Evolutionary conservation across 2,329 filamentous ascomycete species (phyloP), one percentile per base, ranked within the genome.

Genomic region (Mycosphaerelloides madeirae): DNA sequence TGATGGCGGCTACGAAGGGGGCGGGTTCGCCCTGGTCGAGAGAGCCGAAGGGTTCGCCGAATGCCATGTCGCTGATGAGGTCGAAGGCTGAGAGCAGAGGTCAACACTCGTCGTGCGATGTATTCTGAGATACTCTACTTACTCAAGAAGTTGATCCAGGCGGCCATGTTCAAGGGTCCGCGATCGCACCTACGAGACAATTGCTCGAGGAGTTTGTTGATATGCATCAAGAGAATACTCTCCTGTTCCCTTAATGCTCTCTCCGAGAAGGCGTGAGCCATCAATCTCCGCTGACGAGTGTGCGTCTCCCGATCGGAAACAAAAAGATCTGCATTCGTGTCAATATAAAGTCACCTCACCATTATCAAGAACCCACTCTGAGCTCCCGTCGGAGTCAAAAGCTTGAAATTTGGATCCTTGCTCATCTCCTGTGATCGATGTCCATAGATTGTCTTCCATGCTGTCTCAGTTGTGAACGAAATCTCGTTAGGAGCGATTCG

Each of bases 381-480:
- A 5, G 22, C 36, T n/a, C 36, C 36, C 9, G 16, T 25, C 4
- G 36, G 36, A 3, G 36, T 38, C 13, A 38, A 22, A 6, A 38
- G 19, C 16, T 16, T 22, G 22, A 38, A 38, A 8, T 20, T 38
- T 4, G 36, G 36, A 29, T 38, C 36, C 31, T 32, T 32, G 31
- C 13, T n/a, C 31, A 32, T 32, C 31, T 32, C 31, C 31, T 16
- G 13, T 16, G 31, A n/a, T 12, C 31, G 29, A 12, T 47, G 34
- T 9, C 34, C 35, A 25, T 67, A 67, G 29, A 73, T 70, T 28
- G 72, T 67, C 50, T 65, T 63, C 67, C 72, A 76, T 2, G 62
- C 62, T 8, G 59, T 41, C 5, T 60, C 48, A 29, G 64, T 57
- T 20, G 60, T 66, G 51, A 70, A 76, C 15, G 57, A 53, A 7